Base-by-base conservation (phyloP, 2,329 filamentous ascomycete genomes). In the Diplodia intermedia region DNA sequence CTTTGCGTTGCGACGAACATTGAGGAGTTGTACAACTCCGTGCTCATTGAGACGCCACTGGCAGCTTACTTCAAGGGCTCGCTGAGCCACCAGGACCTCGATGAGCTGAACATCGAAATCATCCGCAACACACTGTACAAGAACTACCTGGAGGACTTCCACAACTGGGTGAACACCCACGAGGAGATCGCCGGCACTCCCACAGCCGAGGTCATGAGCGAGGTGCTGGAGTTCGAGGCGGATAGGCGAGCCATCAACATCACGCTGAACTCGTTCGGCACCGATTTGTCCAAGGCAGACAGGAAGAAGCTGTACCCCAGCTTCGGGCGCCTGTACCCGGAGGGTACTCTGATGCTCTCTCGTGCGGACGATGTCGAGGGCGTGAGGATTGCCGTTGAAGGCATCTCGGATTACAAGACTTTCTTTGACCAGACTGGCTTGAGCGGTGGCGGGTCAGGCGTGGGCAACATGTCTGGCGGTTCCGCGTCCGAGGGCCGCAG, bases 51-150 rank as follows among this genome's bases (percentile, higher is more conserved):
- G 83, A 99, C 95, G 3, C 95, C 95, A 4, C 86, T 99, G 57
- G 95, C 95, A 15, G 90, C 93, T 9, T 99, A 97, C 83, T 99
- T 99, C 88, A 98, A 99, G 83, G 93, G 93, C 74, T 97, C 91
- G 73, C 86, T 99, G 70, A 96, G 91, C 82, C 94, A 97, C 80
- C 93, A 97, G 79, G 95, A 99, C 78, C 86, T 99, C 61, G 95
- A 99, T 81, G 96, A 99, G 84, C 86, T 99, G 76, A 99, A 99
- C 83, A 99, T 99, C 75, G 95, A 99, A 83, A 99, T 99, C 80
- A 92, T 99, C 69, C 91, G 96, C 71, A 99, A 99, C 82, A 99
- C 94, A 0, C 85, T 99, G 43, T 99, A 98, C 86, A 99, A 99
- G 87, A 98, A 98, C 85, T 99, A 99, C 79, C 87, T 99, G 8